Conservation (phyloP, 306 rosid species). For the Cucumis cinereus region DNA sequence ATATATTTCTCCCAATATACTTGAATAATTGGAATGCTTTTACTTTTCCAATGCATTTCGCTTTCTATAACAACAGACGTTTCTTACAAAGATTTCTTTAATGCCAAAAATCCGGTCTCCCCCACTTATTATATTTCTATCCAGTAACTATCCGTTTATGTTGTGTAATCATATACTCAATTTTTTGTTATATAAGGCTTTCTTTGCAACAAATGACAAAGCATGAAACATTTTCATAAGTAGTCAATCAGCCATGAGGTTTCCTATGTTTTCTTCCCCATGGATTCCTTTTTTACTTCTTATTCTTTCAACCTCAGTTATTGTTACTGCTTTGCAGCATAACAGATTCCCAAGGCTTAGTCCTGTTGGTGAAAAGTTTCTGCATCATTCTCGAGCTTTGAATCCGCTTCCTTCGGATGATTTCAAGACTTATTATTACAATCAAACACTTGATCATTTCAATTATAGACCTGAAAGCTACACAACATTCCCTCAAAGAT, state of each 20-base stretch:
- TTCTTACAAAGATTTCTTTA: neutral
- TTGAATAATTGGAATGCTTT: neutral
- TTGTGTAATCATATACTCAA: neutral
- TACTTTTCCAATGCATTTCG: neutral
- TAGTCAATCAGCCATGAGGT: neutral
- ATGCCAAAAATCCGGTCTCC: neutral
- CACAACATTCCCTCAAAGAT: conserved; percentile 45
- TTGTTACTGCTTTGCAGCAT: conserved; percentile 10
- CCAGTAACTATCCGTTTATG: neutral
- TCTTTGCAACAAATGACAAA: neutral
- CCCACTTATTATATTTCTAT: neutral
- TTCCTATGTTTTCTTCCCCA: conserved; percentile 2
- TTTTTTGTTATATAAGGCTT: neutral
- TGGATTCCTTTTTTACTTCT: conserved; percentile 18
- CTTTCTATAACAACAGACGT: neutral
- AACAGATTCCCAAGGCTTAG: conserved; percentile 37
- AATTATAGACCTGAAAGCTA: conserved; percentile 52
- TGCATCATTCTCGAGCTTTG: conserved; percentile 3
- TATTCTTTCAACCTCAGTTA: conserved; percentile 7
- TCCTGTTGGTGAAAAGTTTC: conserved; percentile 20
- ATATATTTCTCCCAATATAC: neutral
- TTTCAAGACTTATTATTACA: conserved; percentile 34
- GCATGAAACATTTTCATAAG: neutral
- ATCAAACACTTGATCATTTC: conserved; percentile 63
- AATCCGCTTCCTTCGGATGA: conserved; percentile 1